Conservation (phyloP, 257 asterid species). For the Solanum virginianum region DNA sequence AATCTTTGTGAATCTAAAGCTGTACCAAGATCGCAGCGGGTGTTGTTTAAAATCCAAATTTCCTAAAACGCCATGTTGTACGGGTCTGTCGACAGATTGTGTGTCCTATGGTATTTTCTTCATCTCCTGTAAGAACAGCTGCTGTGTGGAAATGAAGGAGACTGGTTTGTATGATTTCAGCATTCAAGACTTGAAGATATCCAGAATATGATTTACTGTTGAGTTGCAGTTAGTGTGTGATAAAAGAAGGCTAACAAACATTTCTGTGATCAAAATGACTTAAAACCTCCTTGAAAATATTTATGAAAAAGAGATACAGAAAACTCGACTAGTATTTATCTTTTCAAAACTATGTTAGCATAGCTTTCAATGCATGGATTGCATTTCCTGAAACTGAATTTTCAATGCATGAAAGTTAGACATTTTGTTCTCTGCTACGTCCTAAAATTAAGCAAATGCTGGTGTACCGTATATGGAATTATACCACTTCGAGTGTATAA, state of each 20-base stretch:
- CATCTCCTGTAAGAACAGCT: neutral
- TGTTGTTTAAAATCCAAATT: neutral
- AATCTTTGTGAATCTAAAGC: neutral
- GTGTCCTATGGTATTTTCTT: neutral
- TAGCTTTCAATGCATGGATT: neutral
- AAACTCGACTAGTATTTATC: neutral
- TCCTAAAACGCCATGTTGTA: neutral
- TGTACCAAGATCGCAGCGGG: neutral
- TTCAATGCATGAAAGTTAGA: neutral
- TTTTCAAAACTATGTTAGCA: neutral
- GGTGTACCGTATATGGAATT: neutral
- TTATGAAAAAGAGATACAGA: neutral
- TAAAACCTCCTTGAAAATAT: neutral
- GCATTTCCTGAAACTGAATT: neutral
- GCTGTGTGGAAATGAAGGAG: neutral
- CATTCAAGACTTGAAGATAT: neutral
- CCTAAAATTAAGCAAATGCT: neutral
- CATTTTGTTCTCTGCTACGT: too few relatives aligned
- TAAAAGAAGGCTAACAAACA: neutral
- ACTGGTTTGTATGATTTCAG: neutral
- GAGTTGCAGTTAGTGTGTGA: neutral
- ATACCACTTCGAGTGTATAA: neutral
- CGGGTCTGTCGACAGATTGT: neutral
- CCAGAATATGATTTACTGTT: neutral
- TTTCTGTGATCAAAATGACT: neutral